Percentiles rank a stretch among this genome's conserved stretches.
phyloP scores from a whole-genome alignment of 805 yeast genomes.

The Metschnikowia hibisci region DNA sequence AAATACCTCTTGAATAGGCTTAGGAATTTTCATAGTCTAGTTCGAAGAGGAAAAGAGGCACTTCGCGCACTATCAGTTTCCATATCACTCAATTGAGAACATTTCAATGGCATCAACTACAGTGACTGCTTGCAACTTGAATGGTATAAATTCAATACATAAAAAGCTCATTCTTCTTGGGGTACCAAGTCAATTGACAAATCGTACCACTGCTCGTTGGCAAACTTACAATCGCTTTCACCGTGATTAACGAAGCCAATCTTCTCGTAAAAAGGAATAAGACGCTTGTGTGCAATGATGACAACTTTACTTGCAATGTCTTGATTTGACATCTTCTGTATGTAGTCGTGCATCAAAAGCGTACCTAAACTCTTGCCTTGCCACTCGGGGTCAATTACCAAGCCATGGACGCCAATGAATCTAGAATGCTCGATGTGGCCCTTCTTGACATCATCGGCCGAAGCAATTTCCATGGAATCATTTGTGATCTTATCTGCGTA shows the following conservation, averaged over 20 bases:
- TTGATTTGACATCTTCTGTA: slow-evolving; percentile 85
- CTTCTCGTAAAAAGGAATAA: slow-evolving; percentile 74
- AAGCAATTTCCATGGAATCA: slow-evolving; percentile 59
- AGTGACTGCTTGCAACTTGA: not conserved
- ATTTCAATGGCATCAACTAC: not conserved
- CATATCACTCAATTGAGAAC: not conserved
- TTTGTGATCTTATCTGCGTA: slow-evolving; percentile 47
- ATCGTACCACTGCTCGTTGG: slow-evolving; percentile 60
- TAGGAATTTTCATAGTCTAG: slow-evolving; percentile 30
- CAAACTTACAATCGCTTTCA: slow-evolving; percentile 54
- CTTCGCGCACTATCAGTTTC: not conserved
- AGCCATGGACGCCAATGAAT: slow-evolving; percentile 75
- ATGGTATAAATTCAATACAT: not conserved
- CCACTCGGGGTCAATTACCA: slow-evolving; percentile 73
- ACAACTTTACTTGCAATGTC: slow-evolving; percentile 76
- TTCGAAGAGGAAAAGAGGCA: not conserved
- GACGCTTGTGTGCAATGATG: slow-evolving; percentile 64
- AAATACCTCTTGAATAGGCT: slow-evolving; percentile 41
- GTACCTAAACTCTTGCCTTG: slow-evolving; percentile 83
- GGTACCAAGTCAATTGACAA: slow-evolving; percentile 45
- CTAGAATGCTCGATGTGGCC: slow-evolving; percentile 79
- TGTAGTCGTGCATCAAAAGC: slow-evolving; percentile 77
- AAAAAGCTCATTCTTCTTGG: slow-evolving; percentile 33
- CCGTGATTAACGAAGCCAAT: slow-evolving; percentile 78
- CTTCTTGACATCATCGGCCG: slow-evolving; percentile 24